These are phyloP conservation scores for Vitis rotundifolia DNA, from an alignment of 164 flowering plant genomes.

Conservation along the genomic window DNA sequence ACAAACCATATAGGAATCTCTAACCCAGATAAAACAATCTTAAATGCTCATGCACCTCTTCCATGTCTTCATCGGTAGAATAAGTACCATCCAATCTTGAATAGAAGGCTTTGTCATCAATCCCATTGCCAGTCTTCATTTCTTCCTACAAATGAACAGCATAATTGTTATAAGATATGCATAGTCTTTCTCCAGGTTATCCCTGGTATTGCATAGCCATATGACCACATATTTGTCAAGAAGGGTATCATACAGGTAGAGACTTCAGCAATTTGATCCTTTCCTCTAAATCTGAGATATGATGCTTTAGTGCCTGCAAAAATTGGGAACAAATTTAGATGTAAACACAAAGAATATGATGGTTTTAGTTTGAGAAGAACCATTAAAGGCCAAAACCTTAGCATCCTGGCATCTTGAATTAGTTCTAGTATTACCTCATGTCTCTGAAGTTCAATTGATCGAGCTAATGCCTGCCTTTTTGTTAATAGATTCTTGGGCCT, in stretches of 20 bases:
- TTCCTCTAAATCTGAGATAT: constrained; percentile 53
- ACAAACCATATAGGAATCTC: too few species aligned
- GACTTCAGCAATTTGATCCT: constrained; percentile 59
- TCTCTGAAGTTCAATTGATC: constrained; percentile 81
- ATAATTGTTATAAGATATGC: not conserved
- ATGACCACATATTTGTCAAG: not conserved
- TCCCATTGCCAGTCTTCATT: constrained; percentile 32
- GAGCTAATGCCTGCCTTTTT: constrained; percentile 75
- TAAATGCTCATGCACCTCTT: constrained; percentile 34
- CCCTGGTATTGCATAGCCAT: not conserved
- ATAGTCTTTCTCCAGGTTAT: not conserved
- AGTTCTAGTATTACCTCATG: constrained; percentile 56
- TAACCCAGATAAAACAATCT: too few species aligned
- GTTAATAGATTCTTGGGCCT: constrained; percentile 68
- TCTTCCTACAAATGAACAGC: constrained; percentile 42
- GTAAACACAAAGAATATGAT: not conserved
- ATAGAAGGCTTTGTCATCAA: constrained; percentile 33
- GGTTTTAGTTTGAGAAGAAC: not conserved
- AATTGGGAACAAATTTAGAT: not conserved
- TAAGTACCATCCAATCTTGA: constrained; percentile 31
- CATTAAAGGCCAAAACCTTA: not conserved
- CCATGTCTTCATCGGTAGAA: constrained; percentile 37
- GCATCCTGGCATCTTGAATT: too few species aligned
- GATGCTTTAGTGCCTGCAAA: constrained; percentile 76
- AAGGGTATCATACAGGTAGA: constrained; percentile 49